phyloP scores from a whole-genome alignment of 2,329 filamentous ascomycete genomes.

The Aspergillus tanneri region DNA sequence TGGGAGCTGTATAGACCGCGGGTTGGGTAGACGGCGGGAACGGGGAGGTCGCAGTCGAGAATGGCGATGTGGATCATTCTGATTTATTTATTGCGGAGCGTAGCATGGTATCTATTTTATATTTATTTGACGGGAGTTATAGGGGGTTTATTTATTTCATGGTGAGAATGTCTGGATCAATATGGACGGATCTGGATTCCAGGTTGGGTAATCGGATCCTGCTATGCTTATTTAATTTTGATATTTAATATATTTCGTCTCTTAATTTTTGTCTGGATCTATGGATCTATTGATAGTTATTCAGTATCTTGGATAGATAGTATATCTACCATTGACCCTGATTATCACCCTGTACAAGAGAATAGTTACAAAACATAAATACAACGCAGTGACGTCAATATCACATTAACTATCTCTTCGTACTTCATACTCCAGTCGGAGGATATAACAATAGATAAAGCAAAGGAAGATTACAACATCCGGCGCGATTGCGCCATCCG shows the following conservation, averaged over 20 bases:
- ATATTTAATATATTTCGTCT: background rate
- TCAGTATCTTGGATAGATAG: too few species aligned
- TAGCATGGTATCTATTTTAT: slow-evolving; percentile 12
- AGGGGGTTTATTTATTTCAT: too few species aligned
- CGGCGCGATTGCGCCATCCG: slow-evolving; percentile 30
- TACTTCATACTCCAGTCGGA: background rate
- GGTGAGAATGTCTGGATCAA: too few species aligned
- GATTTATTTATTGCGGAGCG: too few species aligned
- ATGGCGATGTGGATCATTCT: slow-evolving; percentile 40
- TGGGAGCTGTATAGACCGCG: slow-evolving; percentile 40
- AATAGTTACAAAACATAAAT: too few species aligned
- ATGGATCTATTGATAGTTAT: background rate
- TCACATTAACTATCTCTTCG: too few species aligned
- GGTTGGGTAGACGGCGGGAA: slow-evolving; percentile 30
- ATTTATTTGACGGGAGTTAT: too few species aligned
- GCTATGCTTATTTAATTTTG: background rate
- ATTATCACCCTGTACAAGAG: too few species aligned
- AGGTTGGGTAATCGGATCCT: slow-evolving; percentile 10
- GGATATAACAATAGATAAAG: slow-evolving; percentile 7
- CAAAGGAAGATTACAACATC: slow-evolving; percentile 4
- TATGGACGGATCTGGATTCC: slow-evolving; percentile 14
- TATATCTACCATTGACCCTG: too few species aligned
- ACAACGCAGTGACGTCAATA: too few species aligned
- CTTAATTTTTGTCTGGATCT: too few species aligned
- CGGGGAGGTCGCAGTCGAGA: slow-evolving; percentile 39